These are phyloP conservation scores for Phytophthora syringae DNA, from an alignment of 352 stramenopile species.

Conservation along the genomic window DNA sequence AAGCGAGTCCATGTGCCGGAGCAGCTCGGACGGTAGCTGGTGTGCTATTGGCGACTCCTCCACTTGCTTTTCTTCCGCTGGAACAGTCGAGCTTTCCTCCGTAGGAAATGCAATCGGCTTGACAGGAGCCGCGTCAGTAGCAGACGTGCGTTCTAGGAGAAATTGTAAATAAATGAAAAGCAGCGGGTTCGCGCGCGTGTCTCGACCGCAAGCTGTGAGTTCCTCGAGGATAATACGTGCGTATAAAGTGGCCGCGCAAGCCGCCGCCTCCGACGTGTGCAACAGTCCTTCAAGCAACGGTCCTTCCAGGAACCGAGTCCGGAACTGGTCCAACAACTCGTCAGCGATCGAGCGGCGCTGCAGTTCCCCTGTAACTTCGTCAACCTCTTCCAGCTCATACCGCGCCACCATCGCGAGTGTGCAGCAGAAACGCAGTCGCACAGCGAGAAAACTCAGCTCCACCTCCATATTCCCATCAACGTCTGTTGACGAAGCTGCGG, in stretches of 20 bases:
- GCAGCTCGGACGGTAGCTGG: constrained; percentile 68
- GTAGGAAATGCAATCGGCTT: constrained; percentile 12
- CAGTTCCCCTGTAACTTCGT: constrained; percentile 51
- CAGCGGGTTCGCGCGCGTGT: constrained; percentile 78
- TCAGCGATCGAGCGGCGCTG: constrained; percentile 70
- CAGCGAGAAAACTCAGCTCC: constrained; percentile 65
- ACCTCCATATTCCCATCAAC: constrained; percentile 45
- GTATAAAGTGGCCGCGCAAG: constrained; percentile 76
- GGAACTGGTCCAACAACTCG: constrained; percentile 78
- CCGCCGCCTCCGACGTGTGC: constrained; percentile 70
- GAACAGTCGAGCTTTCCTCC: constrained; percentile 4
- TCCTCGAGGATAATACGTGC: constrained; percentile 83
- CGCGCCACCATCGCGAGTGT: constrained; percentile 84
- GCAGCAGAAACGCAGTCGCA: constrained; percentile 83
- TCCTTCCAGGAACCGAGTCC: constrained; percentile 69
- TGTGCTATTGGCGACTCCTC: constrained; percentile 30
- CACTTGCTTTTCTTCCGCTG: constrained; percentile 18
- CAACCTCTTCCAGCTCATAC: constrained; percentile 62
- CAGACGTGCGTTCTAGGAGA: constrained; percentile 55
- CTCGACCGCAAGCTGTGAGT: constrained; percentile 68
- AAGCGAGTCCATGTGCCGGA: constrained; percentile 83
- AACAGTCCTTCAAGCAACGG: constrained; percentile 72
- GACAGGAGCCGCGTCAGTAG: background rate
- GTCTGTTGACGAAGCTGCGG: constrained; percentile 26
- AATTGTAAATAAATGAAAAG: constrained; percentile 83